These are phyloP conservation scores for Cyberlindnera saturnus DNA, from an alignment of 805 yeast genomes.

Conservation along the genomic window DNA sequence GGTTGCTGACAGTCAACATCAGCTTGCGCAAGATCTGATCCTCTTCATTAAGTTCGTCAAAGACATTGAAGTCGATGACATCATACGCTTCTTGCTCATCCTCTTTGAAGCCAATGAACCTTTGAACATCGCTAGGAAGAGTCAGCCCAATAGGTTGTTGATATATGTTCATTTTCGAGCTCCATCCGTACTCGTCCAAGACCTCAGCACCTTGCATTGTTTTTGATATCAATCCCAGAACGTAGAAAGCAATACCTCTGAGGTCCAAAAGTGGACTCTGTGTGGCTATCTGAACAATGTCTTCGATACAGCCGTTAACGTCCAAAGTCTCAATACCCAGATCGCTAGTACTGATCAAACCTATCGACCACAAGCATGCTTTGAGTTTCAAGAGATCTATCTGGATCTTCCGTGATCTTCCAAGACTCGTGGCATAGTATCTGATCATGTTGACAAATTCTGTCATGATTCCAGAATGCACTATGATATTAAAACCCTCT, in stretches of 20 bases:
- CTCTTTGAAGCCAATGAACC: slow-evolving; percentile 22
- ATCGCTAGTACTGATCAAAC: slow-evolving; percentile 69
- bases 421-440: slow-evolving; percentile 24
- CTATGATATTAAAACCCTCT: slow-evolving; percentile 66
- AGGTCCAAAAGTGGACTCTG: slow-evolving; percentile 50
- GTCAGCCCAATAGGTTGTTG: slow-evolving; percentile 38
- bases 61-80: slow-evolving; percentile 5
- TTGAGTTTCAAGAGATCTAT: slow-evolving; percentile 45
- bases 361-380: slow-evolving; percentile 82
- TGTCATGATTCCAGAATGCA: slow-evolving; percentile 41
- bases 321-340: slow-evolving; percentile 61
- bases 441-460: slow-evolving; percentile 32
- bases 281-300: slow-evolving; percentile 46
- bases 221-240: slow-evolving; percentile 64
- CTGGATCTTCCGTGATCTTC: slow-evolving; percentile 11
- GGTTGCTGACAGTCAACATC: slow-evolving; percentile 38
- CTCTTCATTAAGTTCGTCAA: slow-evolving; percentile 12
- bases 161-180: slow-evolving; percentile 37
- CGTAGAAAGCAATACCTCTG: slow-evolving; percentile 72
- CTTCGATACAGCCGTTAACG: slow-evolving; percentile 42
- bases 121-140: slow-evolving; percentile 30
- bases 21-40: slow-evolving; percentile 27
- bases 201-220: slow-evolving; percentile 81
- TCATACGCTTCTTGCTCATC: slow-evolving; percentile 4
- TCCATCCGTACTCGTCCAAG: slow-evolving; percentile 79